Percentiles rank a stretch among this genome's conserved stretches.
Conservation (phyloP, 2,329 filamentous ascomycete genomes). For the Colletotrichum neosansevieriae region DNA sequence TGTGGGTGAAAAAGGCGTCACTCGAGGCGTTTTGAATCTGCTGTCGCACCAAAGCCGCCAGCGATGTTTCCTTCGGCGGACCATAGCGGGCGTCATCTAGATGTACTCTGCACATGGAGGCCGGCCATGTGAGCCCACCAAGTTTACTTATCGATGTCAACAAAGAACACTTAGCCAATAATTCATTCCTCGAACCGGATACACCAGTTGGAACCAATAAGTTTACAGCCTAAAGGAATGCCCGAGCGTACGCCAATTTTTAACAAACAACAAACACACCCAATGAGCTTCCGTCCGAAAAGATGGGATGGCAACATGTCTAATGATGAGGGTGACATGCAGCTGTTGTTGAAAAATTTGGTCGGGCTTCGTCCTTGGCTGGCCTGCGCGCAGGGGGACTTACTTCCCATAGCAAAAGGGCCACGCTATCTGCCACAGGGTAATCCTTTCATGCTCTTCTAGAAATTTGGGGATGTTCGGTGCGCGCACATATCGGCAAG, state of each 20-base stretch:
- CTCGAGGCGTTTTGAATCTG: constrained; percentile 10
- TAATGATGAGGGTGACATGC: not conserved
- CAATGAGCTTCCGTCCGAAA: not conserved
- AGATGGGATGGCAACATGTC: constrained; percentile 9
- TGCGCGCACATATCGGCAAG: constrained; percentile 17
- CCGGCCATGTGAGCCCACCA: no score
- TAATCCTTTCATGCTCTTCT: constrained; percentile 28
- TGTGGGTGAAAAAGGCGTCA: not conserved
- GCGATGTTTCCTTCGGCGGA: not conserved
- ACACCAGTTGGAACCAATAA: no score
- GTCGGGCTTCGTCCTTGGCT: no score
- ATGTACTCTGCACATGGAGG: not conserved
- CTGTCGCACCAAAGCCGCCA: not conserved
- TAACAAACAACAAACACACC: no score
- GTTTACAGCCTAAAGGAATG: no score
- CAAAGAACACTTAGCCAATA: no score
- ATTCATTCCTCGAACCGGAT: no score
- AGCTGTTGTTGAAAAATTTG: no score
- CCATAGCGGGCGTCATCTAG: no score
- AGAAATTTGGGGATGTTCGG: constrained; percentile 27
- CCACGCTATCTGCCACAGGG: constrained; percentile 3
- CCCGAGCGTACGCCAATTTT: no score
- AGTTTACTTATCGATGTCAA: no score
- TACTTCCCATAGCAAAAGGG: not conserved
- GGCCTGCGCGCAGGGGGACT: no score